Percentiles rank a stretch among this genome's conserved stretches.
Conservation (phyloP, 2,329 filamentous ascomycete genomes). For the Seiridium cupressi region DNA sequence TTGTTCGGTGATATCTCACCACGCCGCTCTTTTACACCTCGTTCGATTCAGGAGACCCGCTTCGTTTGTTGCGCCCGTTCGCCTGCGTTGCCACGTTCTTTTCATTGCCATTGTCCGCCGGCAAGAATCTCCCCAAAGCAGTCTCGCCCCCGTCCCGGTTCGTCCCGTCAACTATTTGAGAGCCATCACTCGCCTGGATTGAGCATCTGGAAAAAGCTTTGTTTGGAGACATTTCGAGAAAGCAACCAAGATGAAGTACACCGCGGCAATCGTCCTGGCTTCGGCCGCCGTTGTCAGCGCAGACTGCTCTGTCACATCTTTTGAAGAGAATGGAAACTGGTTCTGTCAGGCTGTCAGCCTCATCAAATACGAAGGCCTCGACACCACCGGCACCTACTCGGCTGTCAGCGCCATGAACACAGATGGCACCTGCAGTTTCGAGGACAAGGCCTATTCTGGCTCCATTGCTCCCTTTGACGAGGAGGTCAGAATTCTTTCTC, state of each 20-base stretch:
- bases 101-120: conserved; percentile 14
- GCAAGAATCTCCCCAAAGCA: background rate
- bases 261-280: conserved; percentile 9
- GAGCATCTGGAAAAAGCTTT: conserved; percentile 14
- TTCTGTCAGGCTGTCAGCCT: conserved; percentile 65
- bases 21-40: conserved; percentile 26
- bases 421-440: conserved; percentile 51
- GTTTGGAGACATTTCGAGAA: background rate
- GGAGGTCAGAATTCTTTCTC: conserved; percentile 52
- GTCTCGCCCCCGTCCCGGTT: background rate
- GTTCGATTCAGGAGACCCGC: conserved; percentile 15
- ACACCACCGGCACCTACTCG: conserved; percentile 60
- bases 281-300: conserved; percentile 11
- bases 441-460: conserved; percentile 54
- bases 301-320: conserved; percentile 11
- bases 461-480: conserved; percentile 66
- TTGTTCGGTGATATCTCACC: conserved; percentile 29
- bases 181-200: background rate
- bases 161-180: background rate
- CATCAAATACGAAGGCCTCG: conserved; percentile 67
- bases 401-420: conserved; percentile 57
- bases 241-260: conserved; percentile 12
- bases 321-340: conserved; percentile 54
- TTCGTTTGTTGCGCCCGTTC: conserved; percentile 13
- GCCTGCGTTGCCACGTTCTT: conserved; percentile 20